These are phyloP conservation scores for Adansonia rubrostipa DNA, from an alignment of 441 rosid species.

Conservation along the genomic window DNA sequence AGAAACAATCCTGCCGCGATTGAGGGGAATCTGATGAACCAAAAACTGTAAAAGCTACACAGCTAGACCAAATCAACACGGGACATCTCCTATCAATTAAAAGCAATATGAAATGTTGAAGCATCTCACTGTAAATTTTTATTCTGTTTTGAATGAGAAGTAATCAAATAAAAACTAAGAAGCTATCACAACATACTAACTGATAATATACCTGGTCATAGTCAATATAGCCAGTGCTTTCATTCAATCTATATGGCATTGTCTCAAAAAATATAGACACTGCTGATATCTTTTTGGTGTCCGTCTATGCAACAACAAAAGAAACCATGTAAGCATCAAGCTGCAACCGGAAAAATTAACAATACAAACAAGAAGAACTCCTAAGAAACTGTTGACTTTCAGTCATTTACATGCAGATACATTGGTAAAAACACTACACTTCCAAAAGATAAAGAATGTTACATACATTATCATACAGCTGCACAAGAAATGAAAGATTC, in stretches of 20 bases:
- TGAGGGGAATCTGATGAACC: background rate
- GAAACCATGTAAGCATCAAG: slow-evolving; percentile 15
- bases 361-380: background rate
- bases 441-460: slow-evolving; percentile 6
- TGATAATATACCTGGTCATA: slow-evolving; percentile 76
- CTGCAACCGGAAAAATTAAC: slow-evolving; percentile 13
- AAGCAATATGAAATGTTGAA: background rate
- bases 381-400: no score
- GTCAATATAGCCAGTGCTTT: slow-evolving; percentile 89
- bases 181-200: background rate
- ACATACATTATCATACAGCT: background rate
- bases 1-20: background rate
- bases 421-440: background rate
- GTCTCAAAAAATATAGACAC: slow-evolving; percentile 96
- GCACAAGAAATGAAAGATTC: background rate
- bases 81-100: background rate
- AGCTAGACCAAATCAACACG: background rate
- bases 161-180: slow-evolving; percentile 8
- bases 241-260: slow-evolving; percentile 91
- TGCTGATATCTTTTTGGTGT: slow-evolving; percentile 95
- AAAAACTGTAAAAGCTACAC: background rate
- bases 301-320: slow-evolving; percentile 62
- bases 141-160: background rate
- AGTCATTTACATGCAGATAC: background rate
- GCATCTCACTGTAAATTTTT: background rate